Conservation (phyloP, 176 grass and related monocot species). For the Lolium rigidum region DNA sequence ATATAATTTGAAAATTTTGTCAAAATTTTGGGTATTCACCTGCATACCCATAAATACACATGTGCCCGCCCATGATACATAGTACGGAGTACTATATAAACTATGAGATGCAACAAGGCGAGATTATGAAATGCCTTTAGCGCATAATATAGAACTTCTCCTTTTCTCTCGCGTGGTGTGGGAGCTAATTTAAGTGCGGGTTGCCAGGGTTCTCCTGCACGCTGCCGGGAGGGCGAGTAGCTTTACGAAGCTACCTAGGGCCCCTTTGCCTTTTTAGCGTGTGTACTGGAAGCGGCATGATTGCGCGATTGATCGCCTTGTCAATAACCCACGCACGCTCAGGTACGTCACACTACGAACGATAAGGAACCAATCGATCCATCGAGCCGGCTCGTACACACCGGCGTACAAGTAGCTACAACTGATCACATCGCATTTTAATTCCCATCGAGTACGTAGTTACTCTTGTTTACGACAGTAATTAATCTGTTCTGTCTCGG, state of each 20-base stretch:
- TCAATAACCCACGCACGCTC: slow-evolving; percentile 23
- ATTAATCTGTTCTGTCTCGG: too few relatives aligned
- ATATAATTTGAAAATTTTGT: too few relatives aligned
- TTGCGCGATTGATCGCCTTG: slow-evolving; percentile 47
- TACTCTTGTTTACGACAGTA: too few relatives aligned
- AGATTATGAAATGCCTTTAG: slow-evolving; percentile 12
- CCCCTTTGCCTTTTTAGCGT: slow-evolving; percentile 32
- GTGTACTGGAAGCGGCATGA: slow-evolving; percentile 45
- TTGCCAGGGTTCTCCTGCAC: slow-evolving; percentile 37
- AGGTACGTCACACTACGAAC: not conserved
- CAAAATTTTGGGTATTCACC: too few relatives aligned
- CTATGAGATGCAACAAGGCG: not conserved
- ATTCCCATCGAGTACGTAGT: too few relatives aligned
- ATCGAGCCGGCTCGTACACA: not conserved
- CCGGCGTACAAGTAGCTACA: not conserved
- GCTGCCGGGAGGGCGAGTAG: not conserved
- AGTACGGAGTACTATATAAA: not conserved
- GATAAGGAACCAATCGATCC: not conserved
- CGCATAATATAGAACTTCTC: not conserved
- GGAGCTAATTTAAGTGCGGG: slow-evolving; percentile 13
- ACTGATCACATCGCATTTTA: too few relatives aligned
- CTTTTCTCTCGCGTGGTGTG: slow-evolving; percentile 19
- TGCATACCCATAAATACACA: too few relatives aligned
- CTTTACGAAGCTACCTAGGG: slow-evolving; percentile 34
- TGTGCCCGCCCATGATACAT: too few relatives aligned